These are phyloP conservation scores for Ascochyta lentis DNA, from an alignment of 2,329 filamentous ascomycete species.

Conservation along the genomic window DNA sequence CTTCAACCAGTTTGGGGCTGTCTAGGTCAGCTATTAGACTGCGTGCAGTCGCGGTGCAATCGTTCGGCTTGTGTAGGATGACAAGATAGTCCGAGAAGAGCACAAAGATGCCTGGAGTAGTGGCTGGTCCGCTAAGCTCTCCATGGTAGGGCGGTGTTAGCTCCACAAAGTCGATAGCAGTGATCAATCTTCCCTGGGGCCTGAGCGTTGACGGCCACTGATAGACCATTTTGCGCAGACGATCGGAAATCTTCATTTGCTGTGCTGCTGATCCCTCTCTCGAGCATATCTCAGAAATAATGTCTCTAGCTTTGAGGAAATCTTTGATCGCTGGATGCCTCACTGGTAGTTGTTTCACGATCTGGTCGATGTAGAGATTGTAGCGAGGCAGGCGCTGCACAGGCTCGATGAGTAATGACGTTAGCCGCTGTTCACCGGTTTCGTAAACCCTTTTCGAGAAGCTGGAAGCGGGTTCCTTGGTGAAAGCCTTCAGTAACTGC, in stretches of 20 bases:
- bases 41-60: conserved; percentile 71
- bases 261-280: conserved; percentile 76
- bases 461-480: conserved; percentile 78
- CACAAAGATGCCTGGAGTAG: conserved; percentile 71
- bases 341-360: conserved; percentile 82
- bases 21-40: conserved; percentile 85
- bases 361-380: conserved; percentile 95
- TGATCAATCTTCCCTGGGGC: conserved; percentile 78
- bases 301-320: conserved; percentile 87
- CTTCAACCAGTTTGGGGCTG: conserved; percentile 65
- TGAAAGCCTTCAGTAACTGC: conserved; percentile 77
- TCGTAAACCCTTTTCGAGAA: conserved; percentile 82
- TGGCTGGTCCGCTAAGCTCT: conserved; percentile 55
- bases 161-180: conserved; percentile 81
- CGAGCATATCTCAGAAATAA: conserved; percentile 95
- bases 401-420: conserved; percentile 92
- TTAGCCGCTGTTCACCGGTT: conserved; percentile 87
- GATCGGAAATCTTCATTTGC: conserved; percentile 75
- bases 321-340: conserved; percentile 82
- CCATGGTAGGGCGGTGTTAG: conserved; percentile 73
- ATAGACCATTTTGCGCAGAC: conserved; percentile 77
- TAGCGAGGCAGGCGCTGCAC: conserved; percentile 94
- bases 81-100: conserved; percentile 85
- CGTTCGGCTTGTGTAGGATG: conserved; percentile 73
- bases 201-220: conserved; percentile 76